A percentile compares a stretch with the other conserved stretches of the same genome.
Conservation (phyloP, 495 filamentous ascomycete genomes). For the Penicilliopsis zonata region DNA sequence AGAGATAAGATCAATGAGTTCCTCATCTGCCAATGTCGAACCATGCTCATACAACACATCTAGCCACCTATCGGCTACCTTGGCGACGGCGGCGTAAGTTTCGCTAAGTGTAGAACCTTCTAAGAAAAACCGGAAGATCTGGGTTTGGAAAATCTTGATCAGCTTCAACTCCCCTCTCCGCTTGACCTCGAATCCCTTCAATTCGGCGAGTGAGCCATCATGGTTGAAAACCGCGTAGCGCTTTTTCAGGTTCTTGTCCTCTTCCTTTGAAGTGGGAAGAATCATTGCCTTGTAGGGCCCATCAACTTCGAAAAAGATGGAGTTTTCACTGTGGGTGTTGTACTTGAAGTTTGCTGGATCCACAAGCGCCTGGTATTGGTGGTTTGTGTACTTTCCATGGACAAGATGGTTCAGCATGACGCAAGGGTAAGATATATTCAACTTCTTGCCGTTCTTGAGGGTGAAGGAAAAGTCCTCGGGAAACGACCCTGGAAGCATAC, state of each 20-base stretch:
- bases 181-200: constrained; percentile 98
- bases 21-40: constrained; percentile 81
- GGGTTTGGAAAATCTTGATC: constrained; percentile 99
- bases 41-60: constrained; percentile 86
- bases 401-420: constrained; percentile 99
- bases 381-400: constrained; percentile 88
- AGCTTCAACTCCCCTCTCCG: constrained; percentile 95
- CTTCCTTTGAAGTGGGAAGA: constrained; percentile 91
- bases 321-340: constrained; percentile 92
- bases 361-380: constrained; percentile 85
- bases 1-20: constrained; percentile 96
- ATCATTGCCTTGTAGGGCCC: constrained; percentile 98
- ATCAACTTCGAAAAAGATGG: constrained; percentile 99
- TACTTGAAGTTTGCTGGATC: constrained; percentile 77
- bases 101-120: constrained; percentile 77
- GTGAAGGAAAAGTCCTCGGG: constrained; percentile 95
- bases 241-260: constrained; percentile 99
- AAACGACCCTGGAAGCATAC: constrained; percentile 94
- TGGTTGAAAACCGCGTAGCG: constrained; percentile 98
- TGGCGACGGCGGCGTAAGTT: constrained; percentile 85
- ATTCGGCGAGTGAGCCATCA: constrained; percentile 88
- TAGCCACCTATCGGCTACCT: constrained; percentile 91
- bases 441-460: constrained; percentile 87
- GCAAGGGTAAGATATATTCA: constrained; percentile 92
- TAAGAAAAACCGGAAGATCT: constrained; percentile 98